phyloP scores from a whole-genome alignment of 495 filamentous ascomycete species.

The Usnea hakonensis region DNA sequence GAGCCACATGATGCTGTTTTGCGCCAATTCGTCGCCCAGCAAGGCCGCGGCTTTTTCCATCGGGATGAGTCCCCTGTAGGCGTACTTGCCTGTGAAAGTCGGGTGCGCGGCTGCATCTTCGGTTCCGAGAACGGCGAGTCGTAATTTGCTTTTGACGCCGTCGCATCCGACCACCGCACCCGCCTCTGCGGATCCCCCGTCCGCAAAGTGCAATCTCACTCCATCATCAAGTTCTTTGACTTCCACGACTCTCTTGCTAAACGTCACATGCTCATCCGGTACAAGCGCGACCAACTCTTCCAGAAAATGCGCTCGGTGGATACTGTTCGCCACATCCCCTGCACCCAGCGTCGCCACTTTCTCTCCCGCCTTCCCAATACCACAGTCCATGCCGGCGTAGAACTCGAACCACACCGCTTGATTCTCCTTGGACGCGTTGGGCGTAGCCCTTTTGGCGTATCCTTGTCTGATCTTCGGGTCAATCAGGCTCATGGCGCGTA shows the following conservation, averaged over 20 bases:
- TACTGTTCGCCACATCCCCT: slow-evolving; percentile 28
- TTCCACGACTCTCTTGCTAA: slow-evolving; percentile 37
- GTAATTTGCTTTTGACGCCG: slow-evolving; percentile 31
- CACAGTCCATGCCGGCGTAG: slow-evolving; percentile 21
- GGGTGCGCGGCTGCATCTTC: slow-evolving; percentile 34
- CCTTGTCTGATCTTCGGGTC: slow-evolving; percentile 40
- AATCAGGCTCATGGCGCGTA: slow-evolving; percentile 47
- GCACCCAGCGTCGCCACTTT: slow-evolving; percentile 29
- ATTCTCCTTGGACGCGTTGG: slow-evolving; percentile 34
- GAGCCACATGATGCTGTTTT: slow-evolving; percentile 37
- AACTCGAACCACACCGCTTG: slow-evolving; percentile 15
- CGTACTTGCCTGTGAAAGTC: slow-evolving; percentile 42
- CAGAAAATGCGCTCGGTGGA: slow-evolving; percentile 45
- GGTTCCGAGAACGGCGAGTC: slow-evolving; percentile 33
- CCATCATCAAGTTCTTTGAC: slow-evolving; percentile 25
- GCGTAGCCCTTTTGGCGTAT: slow-evolving; percentile 33
- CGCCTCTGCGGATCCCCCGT: slow-evolving; percentile 34
- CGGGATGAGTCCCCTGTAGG: slow-evolving; percentile 45
- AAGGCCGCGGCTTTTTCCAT: slow-evolving; percentile 43
- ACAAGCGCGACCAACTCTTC: slow-evolving; percentile 41
- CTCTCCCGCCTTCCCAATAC: slow-evolving; percentile 24
- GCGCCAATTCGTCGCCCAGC: slow-evolving; percentile 42
- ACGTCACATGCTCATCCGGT: slow-evolving; percentile 36
- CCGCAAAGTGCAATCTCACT: slow-evolving; percentile 28
- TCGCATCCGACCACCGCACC: slow-evolving; percentile 36